Evolutionary conservation across 1,284 basidiomycete species (phyloP).

Genomic region (Psilocybe mexicana): DNA sequence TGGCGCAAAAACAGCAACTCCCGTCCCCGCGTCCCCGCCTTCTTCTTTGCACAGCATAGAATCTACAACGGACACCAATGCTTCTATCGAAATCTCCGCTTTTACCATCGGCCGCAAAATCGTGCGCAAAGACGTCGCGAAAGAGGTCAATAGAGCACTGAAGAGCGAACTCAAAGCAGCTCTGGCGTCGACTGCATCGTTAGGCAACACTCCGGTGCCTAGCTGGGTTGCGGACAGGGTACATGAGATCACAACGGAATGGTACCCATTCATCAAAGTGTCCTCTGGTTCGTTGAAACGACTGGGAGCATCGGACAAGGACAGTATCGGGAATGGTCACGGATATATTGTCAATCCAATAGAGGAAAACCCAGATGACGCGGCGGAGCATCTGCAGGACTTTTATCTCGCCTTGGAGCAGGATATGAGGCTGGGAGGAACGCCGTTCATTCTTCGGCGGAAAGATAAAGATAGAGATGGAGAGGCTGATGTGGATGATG

Average conservation of each 20-base stretch:
- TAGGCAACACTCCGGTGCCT: constrained; percentile 36
- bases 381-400: constrained; percentile 66
- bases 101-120: constrained; percentile 58
- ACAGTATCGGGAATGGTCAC: constrained; percentile 21
- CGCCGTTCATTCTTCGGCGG: constrained; percentile 15
- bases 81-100: constrained; percentile 50
- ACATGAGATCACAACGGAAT: constrained; percentile 48
- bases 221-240: constrained; percentile 69
- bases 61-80: constrained; percentile 21
- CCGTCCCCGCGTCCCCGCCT: constrained; percentile 23
- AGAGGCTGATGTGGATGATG: constrained; percentile 23
- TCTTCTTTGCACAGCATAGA: constrained; percentile 28
- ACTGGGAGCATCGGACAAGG: constrained; percentile 15
- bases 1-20: constrained; percentile 31
- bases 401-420: constrained; percentile 61
- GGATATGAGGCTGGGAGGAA: constrained; percentile 33
- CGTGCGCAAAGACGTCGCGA: constrained; percentile 56
- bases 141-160: constrained; percentile 58
- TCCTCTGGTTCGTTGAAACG: constrained; percentile 8
- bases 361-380: constrained; percentile 50
- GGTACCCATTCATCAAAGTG: constrained; percentile 50
- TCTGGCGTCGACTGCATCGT: constrained; percentile 31
- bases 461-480: constrained; percentile 25
- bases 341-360: constrained; percentile 40
- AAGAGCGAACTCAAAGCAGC: constrained; percentile 57